A percentile compares a stretch with the other conserved stretches of the same genome.
Conservation (phyloP, 306 rosid genomes). For the Herpetospermum pedunculosum region DNA sequence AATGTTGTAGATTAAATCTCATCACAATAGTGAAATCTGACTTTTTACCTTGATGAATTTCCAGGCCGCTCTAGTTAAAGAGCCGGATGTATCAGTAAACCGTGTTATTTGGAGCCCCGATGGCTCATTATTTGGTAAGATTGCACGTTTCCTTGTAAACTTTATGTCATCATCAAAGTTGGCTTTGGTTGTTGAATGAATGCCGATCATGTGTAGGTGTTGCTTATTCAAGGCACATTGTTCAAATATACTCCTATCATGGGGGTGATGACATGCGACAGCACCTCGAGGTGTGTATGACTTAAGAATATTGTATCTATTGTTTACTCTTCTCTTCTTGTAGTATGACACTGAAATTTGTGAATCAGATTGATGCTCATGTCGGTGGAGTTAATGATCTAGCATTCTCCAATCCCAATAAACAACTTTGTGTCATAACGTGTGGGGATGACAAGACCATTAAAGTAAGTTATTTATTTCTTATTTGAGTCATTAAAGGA, state of each 20-base stretch:
- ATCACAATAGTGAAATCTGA: conserved; percentile 4
- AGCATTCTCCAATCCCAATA: conserved; percentile 92
- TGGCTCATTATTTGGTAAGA: conserved; percentile 81
- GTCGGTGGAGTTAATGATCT: conserved; percentile 96
- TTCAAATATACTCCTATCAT: conserved; percentile 81
- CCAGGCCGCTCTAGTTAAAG: conserved; percentile 91
- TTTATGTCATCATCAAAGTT: background rate
- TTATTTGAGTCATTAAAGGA: background rate
- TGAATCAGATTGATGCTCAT: conserved; percentile 84
- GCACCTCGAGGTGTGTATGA: conserved; percentile 60
- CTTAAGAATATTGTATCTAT: background rate
- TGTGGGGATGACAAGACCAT: conserved; percentile 96
- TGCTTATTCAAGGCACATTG: conserved; percentile 92
- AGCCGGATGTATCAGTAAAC: conserved; percentile 86
- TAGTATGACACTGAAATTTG: conserved; percentile 7
- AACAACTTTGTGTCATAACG: conserved; percentile 90
- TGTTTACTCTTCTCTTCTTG: background rate
- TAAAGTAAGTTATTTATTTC: conserved; percentile 43
- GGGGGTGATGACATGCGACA: conserved; percentile 64
- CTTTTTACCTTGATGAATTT: conserved; percentile 22
- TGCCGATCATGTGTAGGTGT: conserved; percentile 34
- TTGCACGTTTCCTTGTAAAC: conserved; percentile 4
- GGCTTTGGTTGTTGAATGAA: background rate
- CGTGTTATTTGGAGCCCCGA: conserved; percentile 99
- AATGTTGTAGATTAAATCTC: background rate